phyloP scores from a whole-genome alignment of 306 rosid genomes.

The Casuarina glauca region DNA sequence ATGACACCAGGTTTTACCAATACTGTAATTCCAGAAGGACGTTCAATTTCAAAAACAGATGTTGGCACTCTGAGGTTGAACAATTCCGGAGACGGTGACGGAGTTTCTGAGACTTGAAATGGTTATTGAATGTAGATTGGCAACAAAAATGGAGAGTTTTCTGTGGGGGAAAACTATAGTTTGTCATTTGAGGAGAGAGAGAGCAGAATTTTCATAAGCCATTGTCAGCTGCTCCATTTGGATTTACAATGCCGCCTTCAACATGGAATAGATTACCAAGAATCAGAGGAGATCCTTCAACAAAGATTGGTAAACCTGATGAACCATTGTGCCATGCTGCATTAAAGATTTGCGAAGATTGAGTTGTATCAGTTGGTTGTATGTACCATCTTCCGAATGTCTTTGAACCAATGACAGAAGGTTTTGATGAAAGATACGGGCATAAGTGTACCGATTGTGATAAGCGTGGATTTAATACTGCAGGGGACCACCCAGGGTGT shows the following conservation, averaged over 20 bases:
- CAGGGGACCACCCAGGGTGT: constrained; percentile 57
- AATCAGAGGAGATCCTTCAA: constrained; percentile 36
- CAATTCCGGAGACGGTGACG: constrained; percentile 33
- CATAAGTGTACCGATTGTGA: constrained; percentile 42
- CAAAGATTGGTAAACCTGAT: constrained; percentile 46
- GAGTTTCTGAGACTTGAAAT: constrained; percentile 33
- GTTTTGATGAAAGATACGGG: neutral
- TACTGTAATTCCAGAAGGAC: constrained; percentile 34
- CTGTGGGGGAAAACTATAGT: constrained; percentile 28
- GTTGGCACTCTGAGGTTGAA: constrained; percentile 38
- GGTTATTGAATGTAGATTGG: constrained; percentile 46
- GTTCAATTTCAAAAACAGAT: constrained; percentile 24
- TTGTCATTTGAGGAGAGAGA: constrained; percentile 19
- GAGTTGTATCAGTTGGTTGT: neutral
- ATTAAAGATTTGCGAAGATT: constrained; percentile 4
- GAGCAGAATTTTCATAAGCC: constrained; percentile 26
- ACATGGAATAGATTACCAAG: constrained; percentile 46
- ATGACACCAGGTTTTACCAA: constrained; percentile 30
- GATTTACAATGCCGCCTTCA: constrained; percentile 46
- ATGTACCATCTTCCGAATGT: neutral
- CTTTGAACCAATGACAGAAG: neutral
- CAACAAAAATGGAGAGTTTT: constrained; percentile 26
- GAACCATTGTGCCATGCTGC: constrained; percentile 48
- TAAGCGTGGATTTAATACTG: constrained; percentile 53
- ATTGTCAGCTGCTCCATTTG: constrained; percentile 42